These are phyloP conservation scores for Aspergillus neoniger DNA, from an alignment of 2,329 filamentous ascomycete species.

Conservation along the genomic window DNA sequence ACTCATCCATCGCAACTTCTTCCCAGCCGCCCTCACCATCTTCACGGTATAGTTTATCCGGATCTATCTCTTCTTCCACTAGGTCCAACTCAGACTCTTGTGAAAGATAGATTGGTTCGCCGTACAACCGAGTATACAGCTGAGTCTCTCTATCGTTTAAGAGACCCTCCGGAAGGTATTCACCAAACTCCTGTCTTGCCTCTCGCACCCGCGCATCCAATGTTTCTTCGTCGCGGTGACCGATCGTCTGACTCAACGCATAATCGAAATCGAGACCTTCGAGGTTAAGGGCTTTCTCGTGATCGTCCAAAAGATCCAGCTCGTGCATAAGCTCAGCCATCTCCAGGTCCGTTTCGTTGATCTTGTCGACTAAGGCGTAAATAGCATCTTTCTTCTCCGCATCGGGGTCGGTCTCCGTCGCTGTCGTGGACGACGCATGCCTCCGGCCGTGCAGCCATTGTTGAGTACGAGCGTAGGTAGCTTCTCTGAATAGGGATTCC, in stretches of 20 bases:
- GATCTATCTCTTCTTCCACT: conserved; percentile 31
- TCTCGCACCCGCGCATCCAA: conserved; percentile 58
- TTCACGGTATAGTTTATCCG: conserved; percentile 39
- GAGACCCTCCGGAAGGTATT: conserved; percentile 71
- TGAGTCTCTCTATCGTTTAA: conserved; percentile 69
- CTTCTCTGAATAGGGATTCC: not conserved
- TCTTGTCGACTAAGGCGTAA: conserved; percentile 40
- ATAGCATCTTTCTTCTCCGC: conserved; percentile 32
- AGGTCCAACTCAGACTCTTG: conserved; percentile 27
- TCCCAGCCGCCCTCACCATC: conserved; percentile 34
- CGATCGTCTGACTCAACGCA: conserved; percentile 31
- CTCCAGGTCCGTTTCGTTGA: conserved; percentile 38
- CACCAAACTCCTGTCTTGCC: conserved; percentile 73
- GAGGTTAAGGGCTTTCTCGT: conserved; percentile 25
- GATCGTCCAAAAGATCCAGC: conserved; percentile 33
- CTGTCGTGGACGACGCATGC: conserved; percentile 25
- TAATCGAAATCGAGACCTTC: conserved; percentile 32
- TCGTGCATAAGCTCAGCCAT: conserved; percentile 40
- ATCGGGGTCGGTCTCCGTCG: conserved; percentile 19
- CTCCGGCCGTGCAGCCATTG: conserved; percentile 22
- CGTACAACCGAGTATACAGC: conserved; percentile 80
- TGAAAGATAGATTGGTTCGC: conserved; percentile 59
- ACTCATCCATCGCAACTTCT: conserved; percentile 13
- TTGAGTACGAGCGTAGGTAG: not conserved
- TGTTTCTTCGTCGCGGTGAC: conserved; percentile 34